Percentiles rank a stretch among this genome's conserved stretches.
Evolutionary conservation across 345 rosid genomes (phyloP).

Genomic region (Toxicodendron radicans): DNA sequence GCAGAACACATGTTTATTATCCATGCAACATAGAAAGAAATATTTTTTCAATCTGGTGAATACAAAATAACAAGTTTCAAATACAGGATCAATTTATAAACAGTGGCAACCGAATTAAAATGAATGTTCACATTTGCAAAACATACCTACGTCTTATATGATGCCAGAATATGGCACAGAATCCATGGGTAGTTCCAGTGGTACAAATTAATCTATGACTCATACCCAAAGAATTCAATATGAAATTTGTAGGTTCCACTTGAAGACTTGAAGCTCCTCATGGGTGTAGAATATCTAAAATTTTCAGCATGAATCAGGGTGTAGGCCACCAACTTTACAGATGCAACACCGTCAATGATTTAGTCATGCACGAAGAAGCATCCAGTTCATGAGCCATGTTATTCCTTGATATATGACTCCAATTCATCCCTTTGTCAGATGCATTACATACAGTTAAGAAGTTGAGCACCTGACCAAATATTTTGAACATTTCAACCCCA

Average conservation of each 20-base stretch:
- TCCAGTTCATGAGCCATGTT: constrained; percentile 73
- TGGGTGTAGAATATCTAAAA: constrained; percentile 9
- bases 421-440: constrained; percentile 43
- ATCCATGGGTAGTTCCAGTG: constrained; percentile 15
- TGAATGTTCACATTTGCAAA: constrained; percentile 10
- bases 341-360: constrained; percentile 74
- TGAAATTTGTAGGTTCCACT: constrained; percentile 19
- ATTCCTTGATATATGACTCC: constrained; percentile 85
- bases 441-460: constrained; percentile 68
- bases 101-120: constrained; percentile 20
- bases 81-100: constrained; percentile 24
- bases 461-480: constrained; percentile 89
- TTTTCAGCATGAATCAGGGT: constrained; percentile 19
- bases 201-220: constrained; percentile 12
- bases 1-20: background rate
- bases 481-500: constrained; percentile 97
- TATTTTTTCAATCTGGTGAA: background rate
- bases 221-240: constrained; percentile 28
- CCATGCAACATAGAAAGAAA: constrained; percentile 5
- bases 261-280: constrained; percentile 16
- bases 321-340: constrained; percentile 34
- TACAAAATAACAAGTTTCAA: constrained; percentile 17
- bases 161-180: constrained; percentile 10
- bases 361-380: constrained; percentile 80
- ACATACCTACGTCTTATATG: background rate